A percentile compares a stretch with the other conserved stretches of the same genome.
Conservation (phyloP, 2,329 filamentous ascomycete genomes). For the Claviceps lovelessii region DNA sequence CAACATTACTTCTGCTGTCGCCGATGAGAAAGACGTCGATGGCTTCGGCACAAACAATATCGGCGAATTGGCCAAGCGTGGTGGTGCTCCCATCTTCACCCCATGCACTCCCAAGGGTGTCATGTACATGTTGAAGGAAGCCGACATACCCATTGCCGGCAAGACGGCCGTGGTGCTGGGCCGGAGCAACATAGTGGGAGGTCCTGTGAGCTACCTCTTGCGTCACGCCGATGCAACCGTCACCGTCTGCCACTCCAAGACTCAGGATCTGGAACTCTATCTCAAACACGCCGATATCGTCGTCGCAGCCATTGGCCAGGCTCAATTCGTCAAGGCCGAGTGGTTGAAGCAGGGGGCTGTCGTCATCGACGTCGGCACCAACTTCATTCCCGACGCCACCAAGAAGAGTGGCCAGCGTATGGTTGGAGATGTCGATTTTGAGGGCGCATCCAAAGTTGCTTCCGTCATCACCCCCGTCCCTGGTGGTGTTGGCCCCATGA, state of each 20-base stretch:
- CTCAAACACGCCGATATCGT: constrained; percentile 79
- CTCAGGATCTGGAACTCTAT: constrained; percentile 54
- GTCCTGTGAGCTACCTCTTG: constrained; percentile 87
- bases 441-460: constrained; percentile 68
- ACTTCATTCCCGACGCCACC: constrained; percentile 76
- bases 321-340: constrained; percentile 80
- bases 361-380: constrained; percentile 94
- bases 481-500: constrained; percentile 96
- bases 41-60: constrained; percentile 92
- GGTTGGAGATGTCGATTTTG: constrained; percentile 90
- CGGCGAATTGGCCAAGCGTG: constrained; percentile 90
- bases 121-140: constrained; percentile 79
- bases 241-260: constrained; percentile 89
- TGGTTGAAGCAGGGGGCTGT: constrained; percentile 93
- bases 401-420: constrained; percentile 88
- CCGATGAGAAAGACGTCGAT: constrained; percentile 93
- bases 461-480: constrained; percentile 93
- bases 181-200: constrained; percentile 92
- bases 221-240: constrained; percentile 95
- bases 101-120: constrained; percentile 96
- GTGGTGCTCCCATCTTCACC: constrained; percentile 74
- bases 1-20: constrained; percentile 73
- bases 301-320: constrained; percentile 78
- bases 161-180: constrained; percentile 93
- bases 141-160: constrained; percentile 67